Conservation (phyloP, 2,329 filamentous ascomycete species). For the Pseudogymnoascus sp. region DNA sequence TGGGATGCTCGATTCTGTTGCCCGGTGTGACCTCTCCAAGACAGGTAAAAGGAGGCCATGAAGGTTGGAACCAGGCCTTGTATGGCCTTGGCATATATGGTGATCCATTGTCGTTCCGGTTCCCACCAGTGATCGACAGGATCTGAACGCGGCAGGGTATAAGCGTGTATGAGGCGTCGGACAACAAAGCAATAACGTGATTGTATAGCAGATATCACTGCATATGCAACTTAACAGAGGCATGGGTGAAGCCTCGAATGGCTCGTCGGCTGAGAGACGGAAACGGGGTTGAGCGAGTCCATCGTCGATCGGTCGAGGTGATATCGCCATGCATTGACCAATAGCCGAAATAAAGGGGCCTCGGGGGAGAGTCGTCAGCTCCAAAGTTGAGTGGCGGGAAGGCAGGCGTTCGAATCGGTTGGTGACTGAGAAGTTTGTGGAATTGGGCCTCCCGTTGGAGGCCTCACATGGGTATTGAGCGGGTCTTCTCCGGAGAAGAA, state of each 20-base stretch:
- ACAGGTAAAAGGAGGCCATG: neutral
- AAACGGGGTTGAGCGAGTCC: neutral
- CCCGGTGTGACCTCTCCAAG: neutral
- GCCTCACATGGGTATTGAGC: conserved; percentile 3
- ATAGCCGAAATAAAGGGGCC: conserved; percentile 2
- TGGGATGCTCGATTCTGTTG: conserved; percentile 1
- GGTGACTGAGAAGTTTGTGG: neutral
- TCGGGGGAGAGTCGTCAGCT: neutral
- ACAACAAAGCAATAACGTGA: conserved; percentile 10
- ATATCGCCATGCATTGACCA: conserved; percentile 5
- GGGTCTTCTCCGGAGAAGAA: neutral
- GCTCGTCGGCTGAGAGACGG: neutral
- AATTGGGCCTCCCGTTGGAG: conserved; percentile 2
- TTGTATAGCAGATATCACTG: conserved; percentile 3
- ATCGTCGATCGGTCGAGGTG: conserved; percentile 2
- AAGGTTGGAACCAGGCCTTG: neutral
- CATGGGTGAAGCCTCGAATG: neutral
- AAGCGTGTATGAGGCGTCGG: conserved; percentile 6
- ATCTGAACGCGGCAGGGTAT: conserved; percentile 2
- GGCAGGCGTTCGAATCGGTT: conserved; percentile 2
- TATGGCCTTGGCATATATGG: conserved; percentile 3
- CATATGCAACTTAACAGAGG: conserved; percentile 4
- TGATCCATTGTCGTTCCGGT: neutral
- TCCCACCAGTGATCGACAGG: conserved; percentile 2
- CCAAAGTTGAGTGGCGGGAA: neutral